Conservation (phyloP, 768 basidiomycete species). For the Hemileccinum impolitum region DNA sequence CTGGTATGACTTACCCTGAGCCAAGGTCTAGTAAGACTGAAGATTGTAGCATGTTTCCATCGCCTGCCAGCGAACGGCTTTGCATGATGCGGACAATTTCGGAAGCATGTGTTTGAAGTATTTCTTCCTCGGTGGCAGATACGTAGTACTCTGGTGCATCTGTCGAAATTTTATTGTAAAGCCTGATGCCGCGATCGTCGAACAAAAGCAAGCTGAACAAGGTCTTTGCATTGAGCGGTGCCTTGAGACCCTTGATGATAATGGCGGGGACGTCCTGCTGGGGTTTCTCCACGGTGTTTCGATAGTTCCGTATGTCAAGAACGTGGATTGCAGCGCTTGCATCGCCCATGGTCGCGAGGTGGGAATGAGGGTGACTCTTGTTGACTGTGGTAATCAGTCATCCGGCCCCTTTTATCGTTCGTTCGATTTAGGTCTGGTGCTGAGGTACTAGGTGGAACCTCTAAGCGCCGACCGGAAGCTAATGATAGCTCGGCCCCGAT, state of each 20-base stretch:
- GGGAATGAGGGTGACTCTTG: background rate
- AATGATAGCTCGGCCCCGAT: slow-evolving; percentile 11
- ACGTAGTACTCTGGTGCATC: slow-evolving; percentile 83
- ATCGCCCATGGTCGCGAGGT: slow-evolving; percentile 16
- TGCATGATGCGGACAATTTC: slow-evolving; percentile 80
- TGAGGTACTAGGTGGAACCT: no score
- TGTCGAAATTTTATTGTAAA: slow-evolving; percentile 85
- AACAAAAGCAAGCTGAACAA: slow-evolving; percentile 85
- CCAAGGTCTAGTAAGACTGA: slow-evolving; percentile 86
- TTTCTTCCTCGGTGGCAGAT: slow-evolving; percentile 83
- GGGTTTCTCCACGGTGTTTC: background rate
- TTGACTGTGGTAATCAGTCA: no score
- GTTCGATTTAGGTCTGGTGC: no score
- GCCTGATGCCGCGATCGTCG: slow-evolving; percentile 76
- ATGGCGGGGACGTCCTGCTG: slow-evolving; percentile 39
- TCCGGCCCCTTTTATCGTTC: background rate
- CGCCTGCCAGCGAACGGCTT: slow-evolving; percentile 20
- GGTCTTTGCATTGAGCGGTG: slow-evolving; percentile 51
- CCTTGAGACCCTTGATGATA: slow-evolving; percentile 54
- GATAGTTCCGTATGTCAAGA: slow-evolving; percentile 22
- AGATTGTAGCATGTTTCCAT: slow-evolving; percentile 30
- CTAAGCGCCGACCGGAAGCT: background rate
- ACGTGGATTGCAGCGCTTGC: slow-evolving; percentile 16
- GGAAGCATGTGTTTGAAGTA: slow-evolving; percentile 66
- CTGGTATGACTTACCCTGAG: slow-evolving; percentile 84